Percentiles rank a stretch among this genome's conserved stretches.
These are phyloP conservation scores for Pelargonium cotyledonis DNA, from an alignment of 441 rosid genomes.

Conservation along the genomic window DNA sequence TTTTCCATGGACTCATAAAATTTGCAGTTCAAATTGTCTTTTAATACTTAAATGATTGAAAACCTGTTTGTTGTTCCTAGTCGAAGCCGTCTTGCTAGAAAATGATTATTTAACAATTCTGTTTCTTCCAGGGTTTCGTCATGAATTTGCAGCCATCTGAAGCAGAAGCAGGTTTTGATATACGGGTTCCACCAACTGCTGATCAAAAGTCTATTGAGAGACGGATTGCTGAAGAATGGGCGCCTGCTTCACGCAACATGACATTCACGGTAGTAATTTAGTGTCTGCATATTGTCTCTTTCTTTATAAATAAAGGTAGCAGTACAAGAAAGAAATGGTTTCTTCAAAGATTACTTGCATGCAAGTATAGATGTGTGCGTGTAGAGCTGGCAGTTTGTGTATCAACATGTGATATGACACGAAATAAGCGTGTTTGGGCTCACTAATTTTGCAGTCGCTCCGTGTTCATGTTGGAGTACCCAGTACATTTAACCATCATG, in stretches of 20 bases:
- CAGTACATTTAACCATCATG: no score
- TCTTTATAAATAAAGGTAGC: background rate
- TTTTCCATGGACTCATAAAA: no score
- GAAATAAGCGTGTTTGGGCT: no score
- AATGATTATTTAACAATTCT: conserved; percentile 6
- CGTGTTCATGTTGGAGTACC: no score
- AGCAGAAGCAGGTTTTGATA: conserved; percentile 95
- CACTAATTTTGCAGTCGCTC: no score
- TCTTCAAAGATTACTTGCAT: background rate
- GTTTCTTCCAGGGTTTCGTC: conserved; percentile 62
- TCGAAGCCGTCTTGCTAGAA: background rate
- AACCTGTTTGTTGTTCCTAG: conserved; percentile 2
- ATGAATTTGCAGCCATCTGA: conserved; percentile 98
- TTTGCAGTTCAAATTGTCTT: no score
- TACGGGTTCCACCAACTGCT: conserved; percentile 70
- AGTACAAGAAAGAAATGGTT: background rate
- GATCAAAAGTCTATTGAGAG: conserved; percentile 66
- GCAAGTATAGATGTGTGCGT: background rate
- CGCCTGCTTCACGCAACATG: conserved; percentile 85
- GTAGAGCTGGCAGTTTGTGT: no score
- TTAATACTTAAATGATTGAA: background rate
- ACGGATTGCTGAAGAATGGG: conserved; percentile 94
- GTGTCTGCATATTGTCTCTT: background rate
- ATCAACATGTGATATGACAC: no score
- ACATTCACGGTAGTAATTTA: conserved; percentile 55